These are phyloP conservation scores for Talaromyces wortmannii DNA, from an alignment of 495 filamentous ascomycete species.

Conservation along the genomic window DNA sequence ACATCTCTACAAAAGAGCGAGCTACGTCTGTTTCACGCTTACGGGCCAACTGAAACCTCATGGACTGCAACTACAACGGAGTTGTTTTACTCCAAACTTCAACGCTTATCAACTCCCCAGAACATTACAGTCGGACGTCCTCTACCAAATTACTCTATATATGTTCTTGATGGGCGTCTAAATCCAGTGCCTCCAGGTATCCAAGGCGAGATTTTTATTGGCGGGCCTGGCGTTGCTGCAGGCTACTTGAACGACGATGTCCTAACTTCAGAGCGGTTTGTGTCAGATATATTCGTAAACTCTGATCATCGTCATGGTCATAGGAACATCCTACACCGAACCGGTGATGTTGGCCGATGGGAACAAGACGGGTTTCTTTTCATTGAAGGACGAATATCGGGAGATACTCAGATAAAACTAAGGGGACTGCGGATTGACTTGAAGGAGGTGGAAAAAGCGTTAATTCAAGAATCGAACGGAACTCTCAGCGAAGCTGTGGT, in stretches of 20 bases:
- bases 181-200: constrained; percentile 26
- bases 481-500: constrained; percentile 25
- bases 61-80: constrained; percentile 11
- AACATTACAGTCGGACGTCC: constrained; percentile 12
- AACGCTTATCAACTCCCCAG: background rate
- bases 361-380: constrained; percentile 15
- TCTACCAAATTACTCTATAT: constrained; percentile 35
- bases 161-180: constrained; percentile 33
- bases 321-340: constrained; percentile 23
- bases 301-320: background rate
- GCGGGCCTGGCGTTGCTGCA: constrained; percentile 25
- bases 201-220: constrained; percentile 35
- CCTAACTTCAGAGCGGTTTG: constrained; percentile 24
- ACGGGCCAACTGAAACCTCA: constrained; percentile 26
- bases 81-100: constrained; percentile 4
- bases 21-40: constrained; percentile 21
- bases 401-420: constrained; percentile 43
- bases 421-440: constrained; percentile 46
- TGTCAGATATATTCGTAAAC: constrained; percentile 20
- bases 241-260: constrained; percentile 32
- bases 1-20: constrained; percentile 9
- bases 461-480: constrained; percentile 17
- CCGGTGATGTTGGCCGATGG: constrained; percentile 32
- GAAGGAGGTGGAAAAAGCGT: constrained; percentile 29
- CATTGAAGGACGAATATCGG: constrained; percentile 29